phyloP scores from a whole-genome alignment of 2,329 filamentous ascomycete genomes.

The Botrytis medusae region DNA sequence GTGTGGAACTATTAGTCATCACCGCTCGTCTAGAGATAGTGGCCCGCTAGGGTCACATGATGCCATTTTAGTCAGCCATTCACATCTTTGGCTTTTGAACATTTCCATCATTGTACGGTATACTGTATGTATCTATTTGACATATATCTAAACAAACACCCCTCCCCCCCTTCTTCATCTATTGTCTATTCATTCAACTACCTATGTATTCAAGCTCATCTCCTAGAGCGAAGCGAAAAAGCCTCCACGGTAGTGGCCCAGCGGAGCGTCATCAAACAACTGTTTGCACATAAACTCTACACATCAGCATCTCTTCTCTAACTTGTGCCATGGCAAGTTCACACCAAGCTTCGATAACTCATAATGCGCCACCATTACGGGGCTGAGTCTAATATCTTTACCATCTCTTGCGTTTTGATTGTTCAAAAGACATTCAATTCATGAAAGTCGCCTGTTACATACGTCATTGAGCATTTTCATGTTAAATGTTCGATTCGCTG shows the following conservation, averaged over 20 bases:
- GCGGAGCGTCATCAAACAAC: background rate
- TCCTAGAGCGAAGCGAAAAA: background rate
- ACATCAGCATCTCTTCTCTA: background rate
- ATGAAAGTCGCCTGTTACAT: constrained; percentile 1
- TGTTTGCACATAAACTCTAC: no score
- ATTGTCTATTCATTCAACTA: background rate
- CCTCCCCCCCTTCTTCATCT: background rate
- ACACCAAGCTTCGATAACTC: background rate
- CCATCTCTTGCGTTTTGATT: background rate
- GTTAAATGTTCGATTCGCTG: background rate
- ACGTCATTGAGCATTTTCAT: constrained; percentile 16
- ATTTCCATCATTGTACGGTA: background rate
- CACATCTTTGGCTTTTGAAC: background rate
- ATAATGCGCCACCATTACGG: background rate
- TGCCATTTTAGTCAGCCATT: background rate
- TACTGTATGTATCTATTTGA: background rate
- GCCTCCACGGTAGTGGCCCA: background rate
- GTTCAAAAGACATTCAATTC: background rate
- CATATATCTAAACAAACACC: background rate
- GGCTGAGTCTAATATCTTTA: background rate
- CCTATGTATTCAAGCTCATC: background rate
- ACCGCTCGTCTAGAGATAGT: background rate
- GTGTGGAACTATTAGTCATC: background rate
- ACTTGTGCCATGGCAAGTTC: background rate
- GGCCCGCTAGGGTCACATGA: background rate